phyloP scores from a whole-genome alignment of 345 rosid species.

The Gynandropsis gynandra region DNA sequence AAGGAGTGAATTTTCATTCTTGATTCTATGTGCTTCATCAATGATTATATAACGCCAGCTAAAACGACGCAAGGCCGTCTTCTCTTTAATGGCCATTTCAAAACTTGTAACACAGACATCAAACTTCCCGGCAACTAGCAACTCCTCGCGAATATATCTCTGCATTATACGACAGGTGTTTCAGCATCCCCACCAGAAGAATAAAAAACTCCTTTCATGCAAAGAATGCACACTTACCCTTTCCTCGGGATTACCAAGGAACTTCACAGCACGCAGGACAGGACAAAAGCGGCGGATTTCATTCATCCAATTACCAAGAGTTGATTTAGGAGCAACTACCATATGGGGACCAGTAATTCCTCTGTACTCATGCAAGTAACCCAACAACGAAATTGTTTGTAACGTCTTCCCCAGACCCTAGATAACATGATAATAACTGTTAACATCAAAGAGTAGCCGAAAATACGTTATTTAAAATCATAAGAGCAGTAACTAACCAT shows the following conservation, averaged over 20 bases:
- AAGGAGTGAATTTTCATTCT: slow-evolving; percentile 95
- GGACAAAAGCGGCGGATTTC: slow-evolving; percentile 98
- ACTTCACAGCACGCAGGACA: slow-evolving; percentile 81
- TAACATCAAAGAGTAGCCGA: slow-evolving; percentile 2
- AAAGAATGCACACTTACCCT: slow-evolving; percentile 45
- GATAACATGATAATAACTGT: slow-evolving; percentile 13
- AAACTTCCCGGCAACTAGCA: slow-evolving; percentile 94
- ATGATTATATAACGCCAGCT: slow-evolving; percentile 98
- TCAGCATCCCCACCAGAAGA: slow-evolving; percentile 4
- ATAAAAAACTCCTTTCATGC: slow-evolving; percentile 8
- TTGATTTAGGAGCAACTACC: slow-evolving; percentile 99
- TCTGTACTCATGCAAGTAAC: slow-evolving; percentile 87
- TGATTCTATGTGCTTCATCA: slow-evolving; percentile 97
- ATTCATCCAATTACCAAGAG: slow-evolving; percentile 99
- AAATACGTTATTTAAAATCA: slow-evolving; percentile 2
- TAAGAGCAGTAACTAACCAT: slow-evolving; percentile 44
- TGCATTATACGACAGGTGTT: slow-evolving; percentile 25
- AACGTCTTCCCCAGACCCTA: slow-evolving; percentile 98
- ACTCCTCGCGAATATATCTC: slow-evolving; percentile 87
- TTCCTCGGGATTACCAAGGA: slow-evolving; percentile 98
- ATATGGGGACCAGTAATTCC: slow-evolving; percentile 98
- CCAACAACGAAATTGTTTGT: slow-evolving; percentile 91
- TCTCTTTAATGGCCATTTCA: slow-evolving; percentile 99
- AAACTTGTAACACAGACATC: slow-evolving; percentile 98
- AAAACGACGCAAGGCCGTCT: slow-evolving; percentile 76